Conservation (phyloP, 106 monocot species). For the Apostasia ramifera region DNA sequence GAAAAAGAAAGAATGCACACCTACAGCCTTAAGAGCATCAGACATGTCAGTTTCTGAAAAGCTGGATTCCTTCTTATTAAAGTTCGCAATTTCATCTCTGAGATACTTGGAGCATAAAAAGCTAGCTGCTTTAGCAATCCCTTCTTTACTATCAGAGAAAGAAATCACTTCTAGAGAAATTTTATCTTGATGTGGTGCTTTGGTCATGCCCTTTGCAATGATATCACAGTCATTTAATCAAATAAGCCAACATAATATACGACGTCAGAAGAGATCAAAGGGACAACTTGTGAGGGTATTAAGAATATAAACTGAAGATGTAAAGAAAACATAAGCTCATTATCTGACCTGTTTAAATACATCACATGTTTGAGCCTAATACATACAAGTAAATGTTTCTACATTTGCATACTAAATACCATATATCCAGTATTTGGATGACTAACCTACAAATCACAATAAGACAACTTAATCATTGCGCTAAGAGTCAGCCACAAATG, state of each 20-base stretch:
- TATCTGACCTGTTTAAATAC: not conserved
- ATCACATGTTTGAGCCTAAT: no score
- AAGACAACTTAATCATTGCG: no score
- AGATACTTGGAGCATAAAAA: conserved; percentile 53
- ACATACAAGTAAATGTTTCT: no score
- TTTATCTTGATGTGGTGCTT: not conserved
- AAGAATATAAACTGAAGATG: not conserved
- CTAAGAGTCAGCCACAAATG: no score
- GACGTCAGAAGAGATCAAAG: not conserved
- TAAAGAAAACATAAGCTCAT: not conserved
- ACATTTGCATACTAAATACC: not conserved
- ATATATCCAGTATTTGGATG: no score
- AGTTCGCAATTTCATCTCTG: conserved; percentile 16
- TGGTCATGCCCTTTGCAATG: not conserved
- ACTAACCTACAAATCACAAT: no score
- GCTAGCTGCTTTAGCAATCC: conserved; percentile 65
- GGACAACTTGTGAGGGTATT: no score
- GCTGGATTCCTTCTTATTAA: conserved; percentile 11
- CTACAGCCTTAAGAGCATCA: conserved; percentile 56
- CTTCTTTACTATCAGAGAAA: conserved; percentile 69
- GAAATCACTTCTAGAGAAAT: conserved; percentile 42
- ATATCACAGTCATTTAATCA: not conserved
- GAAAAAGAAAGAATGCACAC: conserved; percentile 25
- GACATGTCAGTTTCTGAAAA: conserved; percentile 69
- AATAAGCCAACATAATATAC: not conserved